Base-by-base conservation (phyloP, 305 asterid species). In the Fraxinus sp. region DNA sequence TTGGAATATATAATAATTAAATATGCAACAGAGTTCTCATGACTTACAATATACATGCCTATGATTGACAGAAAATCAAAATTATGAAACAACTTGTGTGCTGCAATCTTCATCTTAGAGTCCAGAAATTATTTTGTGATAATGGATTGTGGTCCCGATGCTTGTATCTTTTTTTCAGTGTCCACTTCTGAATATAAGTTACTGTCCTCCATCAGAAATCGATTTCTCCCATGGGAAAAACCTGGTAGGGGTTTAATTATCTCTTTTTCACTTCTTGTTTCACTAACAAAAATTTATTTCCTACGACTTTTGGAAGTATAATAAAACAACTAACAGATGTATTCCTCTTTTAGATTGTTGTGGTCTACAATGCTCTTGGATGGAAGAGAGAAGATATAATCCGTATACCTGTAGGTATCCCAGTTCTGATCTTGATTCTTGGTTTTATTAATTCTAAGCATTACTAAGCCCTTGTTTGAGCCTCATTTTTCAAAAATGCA, bases 301-400 rank as follows among this genome's bases (percentile, higher is more conserved):
- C 44, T 72, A 33, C 35, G 5, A 73, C 33, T 80, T 52, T 39
- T 20, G 30, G 52, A 83, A 64, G 32, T 80, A 78, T 73, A 77
- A 49, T 70, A 66, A 64, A 36, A 59, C 59, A 59, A 81, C 80
- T 85, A 39, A 79, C 78, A 75, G 30, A 62, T 77, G 66, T 82
- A 81, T 35, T 81, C 78, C 74, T 49, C 62, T 79, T 78, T 33
- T 83, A 87, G 90, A 79, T 87, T 76, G 86, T 85, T 81, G 86
- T 87, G 79, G 88, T 83, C 80, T 87, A 87, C 87, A 87, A 87
- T 85, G 83, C 88, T 79, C 88, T 87, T 79, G 90, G 90, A 79
- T 87, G 90, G 90, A 84, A 85, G 78, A 78, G 90, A 76, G 84
- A 81, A 68, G 90, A 87, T 74, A 81, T 85, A 4, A 82, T 87